Evolutionary conservation across 306 rosid species (phyloP).

Genomic region (Prunus mira): DNA sequence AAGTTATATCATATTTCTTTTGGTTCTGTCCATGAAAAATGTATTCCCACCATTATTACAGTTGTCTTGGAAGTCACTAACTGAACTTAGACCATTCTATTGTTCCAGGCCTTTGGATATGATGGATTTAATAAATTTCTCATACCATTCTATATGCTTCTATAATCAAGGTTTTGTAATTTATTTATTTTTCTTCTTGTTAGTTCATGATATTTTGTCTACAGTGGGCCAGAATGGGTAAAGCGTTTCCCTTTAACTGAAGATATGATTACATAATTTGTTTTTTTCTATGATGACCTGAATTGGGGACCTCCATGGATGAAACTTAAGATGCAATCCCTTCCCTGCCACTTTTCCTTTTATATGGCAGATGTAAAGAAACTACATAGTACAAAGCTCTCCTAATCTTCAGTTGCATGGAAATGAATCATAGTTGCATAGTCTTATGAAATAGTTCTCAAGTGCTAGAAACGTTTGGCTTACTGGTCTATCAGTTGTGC

Average conservation of each 20-base stretch:
- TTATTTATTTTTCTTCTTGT: not conserved
- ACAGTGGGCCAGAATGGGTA: too few species aligned
- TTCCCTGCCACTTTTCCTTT: too few species aligned
- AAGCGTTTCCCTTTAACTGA: too few species aligned
- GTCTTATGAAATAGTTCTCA: conserved; percentile 5
- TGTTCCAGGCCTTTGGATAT: not conserved
- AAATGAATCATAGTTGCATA: not conserved
- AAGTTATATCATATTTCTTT: too few species aligned
- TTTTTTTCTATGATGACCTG: too few species aligned
- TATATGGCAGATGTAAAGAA: not conserved
- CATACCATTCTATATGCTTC: not conserved
- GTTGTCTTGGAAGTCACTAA: too few species aligned
- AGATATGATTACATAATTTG: too few species aligned
- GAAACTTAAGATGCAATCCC: too few species aligned
- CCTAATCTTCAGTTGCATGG: not conserved
- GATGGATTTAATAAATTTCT: not conserved
- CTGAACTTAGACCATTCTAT: not conserved
- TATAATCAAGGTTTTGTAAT: not conserved
- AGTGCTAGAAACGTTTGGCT: conserved; percentile 19
- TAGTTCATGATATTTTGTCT: not conserved
- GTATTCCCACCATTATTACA: too few species aligned
- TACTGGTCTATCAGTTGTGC: conserved; percentile 23
- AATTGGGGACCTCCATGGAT: too few species aligned
- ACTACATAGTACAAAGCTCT: not conserved
- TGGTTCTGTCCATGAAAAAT: too few species aligned